These are phyloP conservation scores for Trametes hirsuta DNA, from an alignment of 1,284 basidiomycete genomes.

Conservation along the genomic window DNA sequence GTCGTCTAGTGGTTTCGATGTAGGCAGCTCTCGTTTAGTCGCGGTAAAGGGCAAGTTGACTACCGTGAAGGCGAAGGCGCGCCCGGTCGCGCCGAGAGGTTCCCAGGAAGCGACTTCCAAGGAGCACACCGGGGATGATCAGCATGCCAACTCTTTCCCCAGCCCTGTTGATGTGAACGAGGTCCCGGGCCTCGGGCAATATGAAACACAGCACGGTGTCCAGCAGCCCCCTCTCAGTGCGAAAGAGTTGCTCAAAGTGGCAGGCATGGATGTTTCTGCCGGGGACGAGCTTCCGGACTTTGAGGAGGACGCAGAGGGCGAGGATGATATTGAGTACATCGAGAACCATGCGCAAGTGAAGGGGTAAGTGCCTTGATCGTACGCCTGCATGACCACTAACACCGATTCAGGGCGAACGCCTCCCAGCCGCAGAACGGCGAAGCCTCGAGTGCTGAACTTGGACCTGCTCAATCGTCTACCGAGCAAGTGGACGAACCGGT, in stretches of 20 bases:
- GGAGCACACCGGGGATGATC: not conserved
- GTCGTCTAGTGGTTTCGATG: constrained; percentile 40
- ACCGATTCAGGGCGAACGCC: not conserved
- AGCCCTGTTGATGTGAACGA: not conserved
- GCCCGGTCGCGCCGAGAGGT: not conserved
- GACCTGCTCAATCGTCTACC: not conserved
- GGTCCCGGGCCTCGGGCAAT: constrained; percentile 2
- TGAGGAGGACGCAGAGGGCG: constrained; percentile 47
- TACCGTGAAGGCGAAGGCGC: constrained; percentile 15
- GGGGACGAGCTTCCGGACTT: constrained; percentile 53
- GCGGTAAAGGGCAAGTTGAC: constrained; percentile 24
- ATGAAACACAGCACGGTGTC: not conserved
- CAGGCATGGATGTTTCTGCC: constrained; percentile 43
- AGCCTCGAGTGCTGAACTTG: not conserved
- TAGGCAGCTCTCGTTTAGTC: constrained; percentile 23
- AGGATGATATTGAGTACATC: constrained; percentile 15
- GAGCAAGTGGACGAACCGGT: not conserved
- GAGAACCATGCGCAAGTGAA: not conserved
- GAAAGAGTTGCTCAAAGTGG: constrained; percentile 49
- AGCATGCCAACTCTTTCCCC: not conserved
- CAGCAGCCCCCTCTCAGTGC: constrained; percentile 37
- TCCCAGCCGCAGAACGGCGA: not conserved
- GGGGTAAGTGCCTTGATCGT: not conserved
- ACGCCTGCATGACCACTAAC: not conserved
- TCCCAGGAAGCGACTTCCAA: not conserved